Base-by-base conservation (phyloP, 208 protist genomes). In the Crithidia fasciculata region DNA sequence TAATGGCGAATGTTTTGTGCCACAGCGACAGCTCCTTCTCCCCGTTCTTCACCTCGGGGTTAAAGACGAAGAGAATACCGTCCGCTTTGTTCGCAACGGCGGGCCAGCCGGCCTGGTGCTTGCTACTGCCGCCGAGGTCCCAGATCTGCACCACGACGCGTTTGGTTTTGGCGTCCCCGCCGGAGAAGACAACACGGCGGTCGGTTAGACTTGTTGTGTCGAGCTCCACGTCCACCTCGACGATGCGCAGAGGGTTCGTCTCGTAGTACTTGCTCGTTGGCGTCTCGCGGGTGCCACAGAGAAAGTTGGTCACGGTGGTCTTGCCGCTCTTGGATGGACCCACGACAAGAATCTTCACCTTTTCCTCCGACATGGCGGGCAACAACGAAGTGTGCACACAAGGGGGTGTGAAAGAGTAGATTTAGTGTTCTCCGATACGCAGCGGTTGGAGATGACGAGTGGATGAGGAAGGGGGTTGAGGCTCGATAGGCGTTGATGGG, bases 51-150 rank as follows among this genome's bases (percentile, higher is more conserved):
- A 95, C 74, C 54, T 84, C 88, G 0, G 92, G 89, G 67, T 96
- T 95, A 67, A 94, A 97, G 50, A 97, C 90, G 45, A 94, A 93
- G 57, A 98, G 82, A 47, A 97, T 92, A n/a, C 87, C 95, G 45
- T 94, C 84, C 7, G 90, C 83, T 55, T 89, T 76, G 43, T 74
- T 65, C 12, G 86, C 83, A 12, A 95, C 82, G n/a, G 93, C 92
- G 15, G 92, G 87, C 95, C 95, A 98, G 52, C 91, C 83, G 8
- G 88, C 77, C 76, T 98, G 92, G 61, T 94, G 84, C 62, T 90
- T 91, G 65, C 78, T 83, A 78, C 78, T 94, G 62, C 95, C 95
- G 39, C 87, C 77, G 8, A 96, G 56, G 57, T 98, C 95, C 93
- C 95, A 98, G 64, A 97, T 58, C 69, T 97, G 91, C 52, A 96